Conservation (phyloP, 2,329 filamentous ascomycete genomes). For the Sporothrix schenckii region DNA sequence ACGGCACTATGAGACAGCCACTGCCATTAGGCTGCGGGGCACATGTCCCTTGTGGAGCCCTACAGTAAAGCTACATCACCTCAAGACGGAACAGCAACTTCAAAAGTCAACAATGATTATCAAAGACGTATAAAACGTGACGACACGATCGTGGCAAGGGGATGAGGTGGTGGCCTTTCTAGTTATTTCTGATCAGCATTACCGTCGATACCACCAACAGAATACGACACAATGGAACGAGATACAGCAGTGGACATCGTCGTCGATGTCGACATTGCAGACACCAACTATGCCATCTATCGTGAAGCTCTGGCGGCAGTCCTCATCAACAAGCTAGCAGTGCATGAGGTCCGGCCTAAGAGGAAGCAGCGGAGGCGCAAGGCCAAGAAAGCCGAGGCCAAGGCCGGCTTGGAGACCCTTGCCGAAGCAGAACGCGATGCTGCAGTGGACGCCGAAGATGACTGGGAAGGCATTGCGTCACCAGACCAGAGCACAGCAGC, state of each 20-base stretch:
- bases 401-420: neutral
- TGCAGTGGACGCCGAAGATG: neutral
- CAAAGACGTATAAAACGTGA: neutral
- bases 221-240: neutral
- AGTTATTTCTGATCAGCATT: neutral
- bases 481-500: neutral
- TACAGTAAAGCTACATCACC: neutral
- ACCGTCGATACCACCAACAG: neutral
- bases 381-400: constrained; percentile 1
- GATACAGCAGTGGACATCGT: neutral
- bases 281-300: constrained; percentile 66
- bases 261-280: constrained; percentile 35
- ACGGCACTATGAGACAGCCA: neutral
- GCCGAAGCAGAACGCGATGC: neutral
- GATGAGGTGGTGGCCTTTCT: too few relatives aligned
- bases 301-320: constrained; percentile 72
- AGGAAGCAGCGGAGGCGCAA: constrained; percentile 8
- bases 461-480: constrained; percentile 2
- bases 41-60: neutral
- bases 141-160: neutral
- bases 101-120: neutral
- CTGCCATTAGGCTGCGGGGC: constrained; percentile 9
- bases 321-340: constrained; percentile 64
- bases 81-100: neutral
- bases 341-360: constrained; percentile 35